Percentiles rank a stretch among this genome's conserved stretches.
Evolutionary conservation across 2,329 filamentous ascomycete genomes (phyloP).

Genomic region (Ascochyta clinopodiicola): DNA sequence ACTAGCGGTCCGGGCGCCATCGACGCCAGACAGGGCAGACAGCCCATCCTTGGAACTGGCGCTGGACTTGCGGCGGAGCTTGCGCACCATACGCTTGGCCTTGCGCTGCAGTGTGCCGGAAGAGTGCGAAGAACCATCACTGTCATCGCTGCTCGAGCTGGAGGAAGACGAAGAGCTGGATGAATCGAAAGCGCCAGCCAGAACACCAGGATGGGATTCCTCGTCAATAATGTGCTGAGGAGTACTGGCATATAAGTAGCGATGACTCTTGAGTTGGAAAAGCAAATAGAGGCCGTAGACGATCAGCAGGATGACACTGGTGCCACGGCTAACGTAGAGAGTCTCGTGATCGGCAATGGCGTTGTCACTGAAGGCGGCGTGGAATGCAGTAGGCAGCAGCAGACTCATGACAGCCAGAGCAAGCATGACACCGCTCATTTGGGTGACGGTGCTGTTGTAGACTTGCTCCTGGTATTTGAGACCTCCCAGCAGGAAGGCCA

Average conservation of each 20-base stretch:
- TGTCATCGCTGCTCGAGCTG: constrained; percentile 64
- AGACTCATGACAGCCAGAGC: constrained; percentile 90
- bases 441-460: constrained; percentile 93
- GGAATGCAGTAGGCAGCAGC: constrained; percentile 88
- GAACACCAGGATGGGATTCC: constrained; percentile 83
- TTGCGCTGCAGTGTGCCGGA: constrained; percentile 76
- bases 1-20: constrained; percentile 35
- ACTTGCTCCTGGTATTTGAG: constrained; percentile 89
- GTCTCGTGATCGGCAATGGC: constrained; percentile 71
- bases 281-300: constrained; percentile 85
- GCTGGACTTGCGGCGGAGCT: constrained; percentile 79
- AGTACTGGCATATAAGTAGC: constrained; percentile 89
- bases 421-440: constrained; percentile 93
- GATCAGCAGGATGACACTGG: constrained; percentile 82
- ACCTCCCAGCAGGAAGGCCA: constrained; percentile 88
- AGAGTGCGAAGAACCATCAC: constrained; percentile 67
- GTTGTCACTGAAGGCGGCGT: constrained; percentile 77
- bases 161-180: constrained; percentile 63
- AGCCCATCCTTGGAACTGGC: constrained; percentile 69
- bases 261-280: constrained; percentile 90
- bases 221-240: constrained; percentile 93
- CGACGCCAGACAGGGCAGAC: constrained; percentile 53
- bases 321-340: constrained; percentile 85
- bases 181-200: constrained; percentile 80
- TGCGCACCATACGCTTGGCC: constrained; percentile 76